phyloP scores from a whole-genome alignment of 2,329 filamentous ascomycete genomes.

The Xylariaceae sp. region DNA sequence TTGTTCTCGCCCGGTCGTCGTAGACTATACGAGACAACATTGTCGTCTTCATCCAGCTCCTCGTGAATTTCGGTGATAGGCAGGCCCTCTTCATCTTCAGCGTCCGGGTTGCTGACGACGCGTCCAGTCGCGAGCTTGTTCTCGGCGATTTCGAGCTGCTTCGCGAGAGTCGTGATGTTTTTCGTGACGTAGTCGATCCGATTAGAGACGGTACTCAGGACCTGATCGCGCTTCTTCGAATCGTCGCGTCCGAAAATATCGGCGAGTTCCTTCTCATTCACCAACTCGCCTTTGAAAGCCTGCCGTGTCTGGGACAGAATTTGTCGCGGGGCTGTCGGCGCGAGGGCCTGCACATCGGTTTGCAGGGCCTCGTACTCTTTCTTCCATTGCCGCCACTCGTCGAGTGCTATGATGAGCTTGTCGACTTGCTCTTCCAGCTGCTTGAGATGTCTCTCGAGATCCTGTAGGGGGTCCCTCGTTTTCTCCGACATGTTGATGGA shows the following conservation, averaged over 20 bases:
- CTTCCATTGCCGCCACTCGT: conserved; percentile 87
- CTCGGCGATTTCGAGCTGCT: conserved; percentile 58
- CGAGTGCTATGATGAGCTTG: conserved; percentile 68
- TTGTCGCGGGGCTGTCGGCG: conserved; percentile 43
- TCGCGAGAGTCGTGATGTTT: conserved; percentile 63
- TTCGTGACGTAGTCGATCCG: conserved; percentile 85
- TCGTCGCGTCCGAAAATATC: conserved; percentile 44
- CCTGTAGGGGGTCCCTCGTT: conserved; percentile 49
- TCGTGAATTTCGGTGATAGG: conserved; percentile 89
- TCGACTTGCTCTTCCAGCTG: conserved; percentile 70
- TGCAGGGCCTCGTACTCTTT: conserved; percentile 86
- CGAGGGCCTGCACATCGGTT: conserved; percentile 64
- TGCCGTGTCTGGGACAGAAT: conserved; percentile 54
- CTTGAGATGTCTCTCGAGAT: conserved; percentile 69
- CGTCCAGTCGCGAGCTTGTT: conserved; percentile 62
- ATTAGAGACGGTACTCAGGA: conserved; percentile 62
- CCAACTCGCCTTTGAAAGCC: conserved; percentile 57
- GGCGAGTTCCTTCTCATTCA: conserved; percentile 54
- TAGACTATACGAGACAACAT: conserved; percentile 65
- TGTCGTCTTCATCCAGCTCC: conserved; percentile 84
- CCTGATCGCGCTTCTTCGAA: conserved; percentile 53
- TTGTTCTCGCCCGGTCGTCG: conserved; percentile 63
- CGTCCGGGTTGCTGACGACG: conserved; percentile 54
- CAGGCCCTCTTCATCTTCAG: conserved; percentile 61
- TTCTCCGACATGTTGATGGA: conserved; percentile 19